Conservation (phyloP, 345 rosid species). For the Geranium rotundifolium region DNA sequence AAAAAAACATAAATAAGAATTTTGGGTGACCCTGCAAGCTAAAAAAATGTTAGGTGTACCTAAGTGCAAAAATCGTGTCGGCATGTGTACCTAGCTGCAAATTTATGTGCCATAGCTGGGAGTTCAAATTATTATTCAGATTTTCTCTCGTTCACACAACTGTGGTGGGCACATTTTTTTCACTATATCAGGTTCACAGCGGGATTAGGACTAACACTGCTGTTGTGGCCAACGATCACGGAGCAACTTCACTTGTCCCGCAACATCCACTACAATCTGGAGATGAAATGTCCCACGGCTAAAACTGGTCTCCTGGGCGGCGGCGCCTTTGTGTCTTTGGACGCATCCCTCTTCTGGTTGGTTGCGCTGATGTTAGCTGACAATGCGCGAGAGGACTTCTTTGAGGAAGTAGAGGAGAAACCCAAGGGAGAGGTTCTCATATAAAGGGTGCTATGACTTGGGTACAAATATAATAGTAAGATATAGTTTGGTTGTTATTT, state of each 20-base stretch:
- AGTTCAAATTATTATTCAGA: background rate
- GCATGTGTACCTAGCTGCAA: too few relatives aligned
- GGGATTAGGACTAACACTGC: slow-evolving; percentile 45
- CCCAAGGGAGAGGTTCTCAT: slow-evolving; percentile 6
- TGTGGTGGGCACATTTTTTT: background rate
- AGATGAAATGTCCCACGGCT: slow-evolving; percentile 59
- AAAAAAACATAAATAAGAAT: too few relatives aligned
- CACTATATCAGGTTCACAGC: slow-evolving; percentile 32
- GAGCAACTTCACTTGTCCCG: slow-evolving; percentile 57
- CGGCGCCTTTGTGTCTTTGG: slow-evolving; percentile 68
- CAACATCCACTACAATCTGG: slow-evolving; percentile 40
- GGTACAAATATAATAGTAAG: too few relatives aligned
- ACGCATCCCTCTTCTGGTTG: slow-evolving; percentile 70
- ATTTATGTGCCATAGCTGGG: too few relatives aligned
- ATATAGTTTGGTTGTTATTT: too few relatives aligned
- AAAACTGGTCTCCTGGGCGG: slow-evolving; percentile 81
- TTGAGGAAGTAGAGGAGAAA: slow-evolving; percentile 34
- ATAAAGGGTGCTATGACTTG: too few relatives aligned
- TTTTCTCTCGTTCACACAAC: background rate
- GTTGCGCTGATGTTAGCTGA: slow-evolving; percentile 65
- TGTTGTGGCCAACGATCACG: slow-evolving; percentile 67
- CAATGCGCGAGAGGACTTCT: slow-evolving; percentile 83
- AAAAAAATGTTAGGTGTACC: too few relatives aligned
- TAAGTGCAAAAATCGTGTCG: too few relatives aligned
- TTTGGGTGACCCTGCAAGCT: too few relatives aligned